phyloP scores from a whole-genome alignment of 1,139 yeast species.

The Suzukiozyma palmioleophila region DNA sequence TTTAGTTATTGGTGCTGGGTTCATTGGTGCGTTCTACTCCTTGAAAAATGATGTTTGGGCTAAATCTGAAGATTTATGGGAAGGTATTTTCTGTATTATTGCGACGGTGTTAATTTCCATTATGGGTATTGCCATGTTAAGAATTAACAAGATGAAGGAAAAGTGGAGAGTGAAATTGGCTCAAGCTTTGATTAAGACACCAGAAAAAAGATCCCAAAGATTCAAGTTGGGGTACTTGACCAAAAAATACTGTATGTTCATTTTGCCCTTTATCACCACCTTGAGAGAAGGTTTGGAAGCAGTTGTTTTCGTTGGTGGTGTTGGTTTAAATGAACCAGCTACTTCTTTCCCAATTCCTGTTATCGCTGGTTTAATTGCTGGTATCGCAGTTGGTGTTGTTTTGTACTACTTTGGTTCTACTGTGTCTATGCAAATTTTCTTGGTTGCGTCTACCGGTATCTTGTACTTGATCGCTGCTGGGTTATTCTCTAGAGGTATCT shows the following conservation, averaged over 20 bases:
- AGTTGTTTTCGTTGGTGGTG: constrained; percentile 81
- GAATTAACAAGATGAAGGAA: constrained; percentile 80
- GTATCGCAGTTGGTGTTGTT: constrained; percentile 54
- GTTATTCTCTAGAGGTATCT: constrained; percentile 76
- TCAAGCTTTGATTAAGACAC: constrained; percentile 50
- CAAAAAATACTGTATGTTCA: constrained; percentile 65
- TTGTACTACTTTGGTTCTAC: constrained; percentile 71
- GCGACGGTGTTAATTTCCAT: constrained; percentile 75
- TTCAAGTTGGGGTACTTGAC: constrained; percentile 32
- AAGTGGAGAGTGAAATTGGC: constrained; percentile 88
- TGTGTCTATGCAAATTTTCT: constrained; percentile 68
- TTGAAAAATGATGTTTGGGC: constrained; percentile 79
- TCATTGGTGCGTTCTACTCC: constrained; percentile 74
- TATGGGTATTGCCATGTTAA: constrained; percentile 86
- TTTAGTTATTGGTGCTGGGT: constrained; percentile 69
- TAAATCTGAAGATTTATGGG: constrained; percentile 81
- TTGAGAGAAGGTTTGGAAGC: constrained; percentile 87
- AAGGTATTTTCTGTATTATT: constrained; percentile 73
- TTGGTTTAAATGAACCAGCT: constrained; percentile 72
- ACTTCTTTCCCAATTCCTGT: constrained; percentile 83
- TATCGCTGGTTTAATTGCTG: constrained; percentile 64
- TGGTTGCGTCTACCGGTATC: constrained; percentile 72
- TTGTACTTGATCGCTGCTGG: constrained; percentile 81
- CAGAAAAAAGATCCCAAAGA: constrained; percentile 23
- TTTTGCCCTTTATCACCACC: constrained; percentile 74